Evolutionary conservation across 2,329 filamentous ascomycete species (phyloP).

Genomic region (Thelonectria discophora): DNA sequence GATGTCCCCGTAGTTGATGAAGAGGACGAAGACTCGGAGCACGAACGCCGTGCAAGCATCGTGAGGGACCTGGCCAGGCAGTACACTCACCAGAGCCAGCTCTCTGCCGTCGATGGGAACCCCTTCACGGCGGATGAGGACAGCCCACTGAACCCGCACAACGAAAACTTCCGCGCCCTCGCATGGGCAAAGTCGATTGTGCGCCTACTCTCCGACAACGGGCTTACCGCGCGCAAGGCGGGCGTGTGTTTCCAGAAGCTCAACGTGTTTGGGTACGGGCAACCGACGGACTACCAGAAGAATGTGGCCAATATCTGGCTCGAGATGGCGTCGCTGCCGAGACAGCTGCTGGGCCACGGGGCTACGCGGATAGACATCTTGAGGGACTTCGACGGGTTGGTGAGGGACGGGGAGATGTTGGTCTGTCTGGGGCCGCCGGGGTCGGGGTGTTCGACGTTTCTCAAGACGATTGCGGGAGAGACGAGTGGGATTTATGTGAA

Average conservation of each 20-base stretch:
- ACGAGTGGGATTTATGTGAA: conserved; percentile 79
- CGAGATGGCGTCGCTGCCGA: conserved; percentile 52
- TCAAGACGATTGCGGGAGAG: conserved; percentile 83
- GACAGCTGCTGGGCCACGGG: conserved; percentile 61
- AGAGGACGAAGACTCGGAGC: conserved; percentile 52
- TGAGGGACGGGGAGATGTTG: conserved; percentile 74
- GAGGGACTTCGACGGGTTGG: conserved; percentile 69
- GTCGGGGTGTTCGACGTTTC: conserved; percentile 78
- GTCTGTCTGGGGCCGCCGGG: conserved; percentile 75
- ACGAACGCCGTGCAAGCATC: conserved; percentile 40
- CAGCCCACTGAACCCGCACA: conserved; percentile 57
- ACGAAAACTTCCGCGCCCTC: conserved; percentile 32
- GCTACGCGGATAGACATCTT: conserved; percentile 71
- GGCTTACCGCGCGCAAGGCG: conserved; percentile 43
- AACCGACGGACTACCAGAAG: conserved; percentile 73
- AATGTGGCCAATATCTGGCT: conserved; percentile 68
- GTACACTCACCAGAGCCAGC: conserved; percentile 61
- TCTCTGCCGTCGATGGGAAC: conserved; percentile 50
- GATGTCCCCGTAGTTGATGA: conserved; percentile 22
- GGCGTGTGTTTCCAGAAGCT: conserved; percentile 71
- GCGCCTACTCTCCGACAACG: conserved; percentile 28
- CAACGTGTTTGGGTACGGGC: conserved; percentile 74
- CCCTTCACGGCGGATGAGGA: conserved; percentile 47
- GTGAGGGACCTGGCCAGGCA: conserved; percentile 62
- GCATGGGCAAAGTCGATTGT: conserved; percentile 36